These are phyloP conservation scores for Rubroshorea leprosula DNA, from an alignment of 345 rosid genomes.

Conservation along the genomic window DNA sequence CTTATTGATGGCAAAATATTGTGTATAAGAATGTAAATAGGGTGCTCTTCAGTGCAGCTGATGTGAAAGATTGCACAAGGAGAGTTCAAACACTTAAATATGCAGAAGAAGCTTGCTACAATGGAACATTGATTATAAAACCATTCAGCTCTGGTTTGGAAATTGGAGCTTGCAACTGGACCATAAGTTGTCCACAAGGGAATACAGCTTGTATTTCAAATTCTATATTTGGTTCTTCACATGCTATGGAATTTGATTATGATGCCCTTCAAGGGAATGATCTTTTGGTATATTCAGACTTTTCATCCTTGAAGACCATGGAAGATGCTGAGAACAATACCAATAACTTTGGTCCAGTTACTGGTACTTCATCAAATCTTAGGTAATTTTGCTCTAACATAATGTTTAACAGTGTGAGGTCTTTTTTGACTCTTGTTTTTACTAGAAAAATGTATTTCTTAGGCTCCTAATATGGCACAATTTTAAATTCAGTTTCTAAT, in stretches of 20 bases:
- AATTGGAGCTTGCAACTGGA: slow-evolving; percentile 91
- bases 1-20: slow-evolving; percentile 1
- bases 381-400: slow-evolving; percentile 31
- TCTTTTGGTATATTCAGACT: slow-evolving; percentile 58
- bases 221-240: slow-evolving; percentile 51
- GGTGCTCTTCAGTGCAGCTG: slow-evolving; percentile 53
- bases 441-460: neutral
- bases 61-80: slow-evolving; percentile 55
- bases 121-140: slow-evolving; percentile 57
- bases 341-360: slow-evolving; percentile 14
- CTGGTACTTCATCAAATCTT: slow-evolving; percentile 25
- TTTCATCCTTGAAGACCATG: slow-evolving; percentile 29
- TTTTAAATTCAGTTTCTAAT: slow-evolving; percentile 9
- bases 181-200: slow-evolving; percentile 45
- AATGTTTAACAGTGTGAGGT: slow-evolving; percentile 1
- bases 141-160: slow-evolving; percentile 81
- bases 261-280: slow-evolving; percentile 45
- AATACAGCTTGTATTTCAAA: slow-evolving; percentile 47
- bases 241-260: slow-evolving; percentile 57
- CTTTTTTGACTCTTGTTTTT: neutral
- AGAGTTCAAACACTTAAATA: slow-evolving; percentile 59
- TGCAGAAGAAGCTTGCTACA: slow-evolving; percentile 76
- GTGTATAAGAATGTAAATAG: slow-evolving; percentile 11
- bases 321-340: slow-evolving; percentile 29
- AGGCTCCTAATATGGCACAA: slow-evolving; percentile 10